Evolutionary conservation across 2,329 filamentous ascomycete species (phyloP).

Genomic region (Nemania sp.): DNA sequence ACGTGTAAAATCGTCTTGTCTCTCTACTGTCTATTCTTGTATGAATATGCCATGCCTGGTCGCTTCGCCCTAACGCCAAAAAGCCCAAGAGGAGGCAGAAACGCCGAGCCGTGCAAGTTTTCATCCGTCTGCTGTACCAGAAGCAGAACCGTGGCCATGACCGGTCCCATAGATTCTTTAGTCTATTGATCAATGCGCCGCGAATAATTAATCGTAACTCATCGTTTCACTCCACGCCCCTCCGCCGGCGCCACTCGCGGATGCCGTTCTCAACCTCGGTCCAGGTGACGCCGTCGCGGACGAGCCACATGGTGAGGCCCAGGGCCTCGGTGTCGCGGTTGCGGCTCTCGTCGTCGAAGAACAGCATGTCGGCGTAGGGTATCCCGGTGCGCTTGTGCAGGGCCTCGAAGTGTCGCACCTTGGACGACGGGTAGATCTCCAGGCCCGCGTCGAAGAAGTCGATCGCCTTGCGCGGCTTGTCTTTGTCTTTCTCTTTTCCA

Average conservation of each 20-base stretch:
- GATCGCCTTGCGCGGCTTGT: conserved; percentile 51
- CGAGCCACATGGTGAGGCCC: conserved; percentile 82
- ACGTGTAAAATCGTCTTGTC: too few species aligned
- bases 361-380: conserved; percentile 82
- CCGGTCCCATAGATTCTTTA: too few species aligned
- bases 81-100: too few species aligned
- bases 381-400: conserved; percentile 73
- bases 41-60: background rate
- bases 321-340: conserved; percentile 80
- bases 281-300: conserved; percentile 76
- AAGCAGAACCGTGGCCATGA: too few species aligned
- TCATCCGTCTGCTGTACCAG: too few species aligned
- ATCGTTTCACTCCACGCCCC: conserved; percentile 45
- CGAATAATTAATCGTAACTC: too few species aligned
- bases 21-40: background rate
- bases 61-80: too few species aligned
- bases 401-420: conserved; percentile 81
- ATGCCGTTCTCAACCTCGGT: conserved; percentile 80
- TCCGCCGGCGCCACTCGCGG: conserved; percentile 76
- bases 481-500: conserved; percentile 23
- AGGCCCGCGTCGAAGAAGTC: conserved; percentile 63
- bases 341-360: conserved; percentile 90
- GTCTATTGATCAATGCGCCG: too few species aligned
- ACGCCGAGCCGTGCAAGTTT: conserved; percentile 13
- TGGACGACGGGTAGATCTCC: conserved; percentile 75